Evolutionary conservation across 2,329 filamentous ascomycete species (phyloP).

Genomic region (Helicocarpus griseus): DNA sequence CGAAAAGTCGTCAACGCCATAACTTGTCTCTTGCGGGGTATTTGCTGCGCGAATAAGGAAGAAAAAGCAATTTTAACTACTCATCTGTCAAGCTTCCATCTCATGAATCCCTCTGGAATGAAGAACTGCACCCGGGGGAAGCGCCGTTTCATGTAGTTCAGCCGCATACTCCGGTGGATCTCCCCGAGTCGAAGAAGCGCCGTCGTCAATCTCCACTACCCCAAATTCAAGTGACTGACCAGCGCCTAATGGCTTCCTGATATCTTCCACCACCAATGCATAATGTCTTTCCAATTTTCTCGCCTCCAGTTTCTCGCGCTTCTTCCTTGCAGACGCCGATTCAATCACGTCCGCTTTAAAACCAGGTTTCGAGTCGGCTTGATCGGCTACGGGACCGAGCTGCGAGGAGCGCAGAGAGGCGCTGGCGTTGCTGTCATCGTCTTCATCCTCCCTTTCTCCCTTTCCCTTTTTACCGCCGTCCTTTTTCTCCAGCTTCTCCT

Average conservation of each 20-base stretch:
- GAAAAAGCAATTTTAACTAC: not conserved
- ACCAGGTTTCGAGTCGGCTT: not conserved
- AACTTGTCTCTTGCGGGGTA: too few relatives aligned
- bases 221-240: not conserved
- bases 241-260: constrained; percentile 1
- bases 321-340: not conserved
- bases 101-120: not conserved
- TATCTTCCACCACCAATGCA: constrained; percentile 6
- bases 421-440: not conserved
- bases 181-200: not conserved
- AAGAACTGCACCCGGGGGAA: not conserved
- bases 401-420: not conserved
- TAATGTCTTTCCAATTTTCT: constrained; percentile 8
- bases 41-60: too few relatives aligned
- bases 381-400: too few relatives aligned
- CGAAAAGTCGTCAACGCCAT: too few relatives aligned
- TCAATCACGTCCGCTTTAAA: not conserved
- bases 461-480: not conserved
- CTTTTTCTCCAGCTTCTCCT: not conserved
- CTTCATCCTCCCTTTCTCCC: not conserved
- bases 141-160: not conserved
- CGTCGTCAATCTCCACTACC: not conserved
- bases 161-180: not conserved
- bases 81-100: not conserved
- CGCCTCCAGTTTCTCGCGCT: constrained; percentile 5